Evolutionary conservation across 371 early-diverging fungal species (phyloP).

Genomic region (Mucor indicus): DNA sequence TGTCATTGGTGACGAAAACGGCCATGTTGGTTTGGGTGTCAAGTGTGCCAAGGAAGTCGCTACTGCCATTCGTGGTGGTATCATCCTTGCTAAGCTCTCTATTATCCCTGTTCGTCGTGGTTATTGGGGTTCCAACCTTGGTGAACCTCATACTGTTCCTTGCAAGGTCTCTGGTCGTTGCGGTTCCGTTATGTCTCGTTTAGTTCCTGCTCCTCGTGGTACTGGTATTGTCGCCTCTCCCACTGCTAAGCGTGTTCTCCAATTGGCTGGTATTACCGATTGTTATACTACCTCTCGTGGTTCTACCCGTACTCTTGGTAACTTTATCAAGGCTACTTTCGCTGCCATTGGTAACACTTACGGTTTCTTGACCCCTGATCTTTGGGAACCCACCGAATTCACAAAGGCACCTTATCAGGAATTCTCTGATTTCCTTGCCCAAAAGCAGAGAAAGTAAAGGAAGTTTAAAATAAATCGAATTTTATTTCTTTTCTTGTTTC

Average conservation of each 20-base stretch:
- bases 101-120: conserved; percentile 98
- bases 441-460: conserved; percentile 43
- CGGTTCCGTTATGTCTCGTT: conserved; percentile 92
- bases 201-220: conserved; percentile 40
- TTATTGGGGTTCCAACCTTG: conserved; percentile 97
- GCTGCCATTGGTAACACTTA: conserved; percentile 97
- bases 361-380: conserved; percentile 95
- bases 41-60: conserved; percentile 99
- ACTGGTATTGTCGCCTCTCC: conserved; percentile 75
- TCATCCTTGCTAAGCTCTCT: conserved; percentile 97
- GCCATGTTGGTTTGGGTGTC: conserved; percentile 98
- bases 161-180: conserved; percentile 99
- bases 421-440: conserved; percentile 85
- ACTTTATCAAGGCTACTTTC: conserved; percentile 99
- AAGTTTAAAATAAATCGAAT: too few species aligned
- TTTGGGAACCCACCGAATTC: conserved; percentile 91
- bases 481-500: too few species aligned
- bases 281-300: conserved; percentile 97
- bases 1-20: conserved; percentile 96
- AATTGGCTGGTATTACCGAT: conserved; percentile 98
- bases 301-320: conserved; percentile 86
- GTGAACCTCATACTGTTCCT: conserved; percentile 98
- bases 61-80: conserved; percentile 97
- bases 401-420: conserved; percentile 90
- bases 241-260: conserved; percentile 95